Conservation (phyloP, 345 rosid species). For the Euclidium syriacum region DNA sequence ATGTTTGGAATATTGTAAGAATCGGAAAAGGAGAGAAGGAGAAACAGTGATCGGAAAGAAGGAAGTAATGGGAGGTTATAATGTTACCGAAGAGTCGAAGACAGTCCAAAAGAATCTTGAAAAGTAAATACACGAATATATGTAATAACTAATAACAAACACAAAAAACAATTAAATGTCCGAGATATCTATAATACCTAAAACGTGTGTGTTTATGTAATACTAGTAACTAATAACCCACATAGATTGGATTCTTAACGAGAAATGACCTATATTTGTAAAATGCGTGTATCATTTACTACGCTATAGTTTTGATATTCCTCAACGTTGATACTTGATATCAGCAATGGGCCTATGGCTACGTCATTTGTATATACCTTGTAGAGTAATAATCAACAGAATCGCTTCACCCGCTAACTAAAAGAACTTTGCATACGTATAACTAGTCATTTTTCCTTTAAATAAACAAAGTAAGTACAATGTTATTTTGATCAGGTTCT, state of each 20-base stretch:
- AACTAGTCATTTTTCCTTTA: no score
- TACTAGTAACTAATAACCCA: no score
- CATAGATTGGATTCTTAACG: neutral
- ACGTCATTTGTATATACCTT: no score
- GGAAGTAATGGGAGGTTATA: conserved; percentile 11
- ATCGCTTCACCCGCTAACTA: neutral
- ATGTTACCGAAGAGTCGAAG: conserved; percentile 5
- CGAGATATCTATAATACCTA: neutral
- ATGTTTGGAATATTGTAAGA: conserved; percentile 5
- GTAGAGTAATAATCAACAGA: neutral
- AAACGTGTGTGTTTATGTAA: no score
- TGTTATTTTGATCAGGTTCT: no score
- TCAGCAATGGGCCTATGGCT: neutral
- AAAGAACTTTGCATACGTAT: neutral
- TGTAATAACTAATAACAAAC: neutral
- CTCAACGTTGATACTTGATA: no score
- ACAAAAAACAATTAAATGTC: neutral
- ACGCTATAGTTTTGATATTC: neutral
- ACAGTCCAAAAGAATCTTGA: conserved; percentile 20
- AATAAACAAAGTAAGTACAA: neutral
- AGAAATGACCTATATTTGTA: neutral
- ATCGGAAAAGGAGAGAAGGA: conserved; percentile 24
- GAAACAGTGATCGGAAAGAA: conserved; percentile 23
- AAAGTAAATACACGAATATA: conserved; percentile 8
- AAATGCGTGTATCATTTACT: neutral